Conservation (phyloP, 108 stramenopile species). For the Fragilaria crotonensis region DNA sequence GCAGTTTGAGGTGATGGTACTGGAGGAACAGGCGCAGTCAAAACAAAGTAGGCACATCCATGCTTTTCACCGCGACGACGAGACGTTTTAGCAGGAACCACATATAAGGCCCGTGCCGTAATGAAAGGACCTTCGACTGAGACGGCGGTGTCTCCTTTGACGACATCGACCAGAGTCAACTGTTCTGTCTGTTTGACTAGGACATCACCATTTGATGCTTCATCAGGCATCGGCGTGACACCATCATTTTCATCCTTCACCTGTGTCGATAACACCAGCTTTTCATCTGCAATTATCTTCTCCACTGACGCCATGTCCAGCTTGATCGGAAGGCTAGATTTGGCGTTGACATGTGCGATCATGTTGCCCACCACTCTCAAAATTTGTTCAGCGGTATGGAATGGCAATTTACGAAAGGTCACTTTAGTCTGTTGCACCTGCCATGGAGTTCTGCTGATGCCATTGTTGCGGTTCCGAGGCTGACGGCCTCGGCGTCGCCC, state of each 20-base stretch:
- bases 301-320: not conserved
- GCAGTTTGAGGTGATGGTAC: not conserved
- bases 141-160: no score
- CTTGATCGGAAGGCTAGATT: not conserved
- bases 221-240: no score
- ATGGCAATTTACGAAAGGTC: not conserved
- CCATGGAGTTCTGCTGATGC: not conserved
- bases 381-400: not conserved
- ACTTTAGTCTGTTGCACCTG: not conserved
- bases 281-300: not conserved
- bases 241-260: no score
- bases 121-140: slow-evolving; percentile 2
- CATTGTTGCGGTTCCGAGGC: not conserved
- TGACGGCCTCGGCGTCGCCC: not conserved
- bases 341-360: not conserved
- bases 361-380: not conserved
- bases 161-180: no score
- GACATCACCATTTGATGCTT: no score
- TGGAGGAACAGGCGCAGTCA: slow-evolving; percentile 28
- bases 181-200: no score
- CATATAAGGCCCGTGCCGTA: slow-evolving; percentile 34
- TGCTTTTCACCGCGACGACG: slow-evolving; percentile 28
- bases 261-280: no score
- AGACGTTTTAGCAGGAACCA: slow-evolving; percentile 41
- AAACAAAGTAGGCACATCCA: slow-evolving; percentile 39